A percentile compares a stretch with the other conserved stretches of the same genome.
These are phyloP conservation scores for Blastocrithidia nonstop DNA, from an alignment of 208 protist genomes.

Conservation along the genomic window DNA sequence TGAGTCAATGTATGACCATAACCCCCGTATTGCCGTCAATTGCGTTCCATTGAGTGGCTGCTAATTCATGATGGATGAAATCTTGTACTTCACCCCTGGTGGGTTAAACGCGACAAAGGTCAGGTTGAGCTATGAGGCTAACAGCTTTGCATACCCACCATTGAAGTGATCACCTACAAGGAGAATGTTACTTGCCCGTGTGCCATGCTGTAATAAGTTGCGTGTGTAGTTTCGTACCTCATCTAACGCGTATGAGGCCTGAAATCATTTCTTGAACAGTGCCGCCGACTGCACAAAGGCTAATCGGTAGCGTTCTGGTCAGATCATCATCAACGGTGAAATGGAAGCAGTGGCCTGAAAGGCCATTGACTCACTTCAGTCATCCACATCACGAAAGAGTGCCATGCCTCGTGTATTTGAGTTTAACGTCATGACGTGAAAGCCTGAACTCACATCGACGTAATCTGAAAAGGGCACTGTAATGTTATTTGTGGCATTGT, in stretches of 20 bases:
- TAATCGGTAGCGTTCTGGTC: slow-evolving; percentile 34
- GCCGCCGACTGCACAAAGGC: slow-evolving; percentile 32
- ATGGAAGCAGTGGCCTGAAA: slow-evolving; percentile 46
- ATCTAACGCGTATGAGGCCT: slow-evolving; percentile 26
- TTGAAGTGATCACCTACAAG: slow-evolving; percentile 80
- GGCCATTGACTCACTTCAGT: slow-evolving; percentile 65
- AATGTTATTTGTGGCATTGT: slow-evolving; percentile 44
- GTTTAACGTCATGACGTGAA: slow-evolving; percentile 76
- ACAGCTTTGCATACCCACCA: slow-evolving; percentile 73
- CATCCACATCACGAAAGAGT: slow-evolving; percentile 60
- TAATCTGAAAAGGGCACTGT: slow-evolving; percentile 65
- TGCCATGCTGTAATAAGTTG: slow-evolving; percentile 13
- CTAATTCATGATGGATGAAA: slow-evolving; percentile 3
- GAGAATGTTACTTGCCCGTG: slow-evolving; percentile 18
- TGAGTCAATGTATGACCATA: slow-evolving; percentile 70
- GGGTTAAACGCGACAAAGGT: slow-evolving; percentile 73
- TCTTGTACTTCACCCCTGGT: slow-evolving; percentile 48
- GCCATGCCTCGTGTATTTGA: slow-evolving; percentile 56
- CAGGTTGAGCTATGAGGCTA: slow-evolving; percentile 25
- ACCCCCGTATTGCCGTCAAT: slow-evolving; percentile 22
- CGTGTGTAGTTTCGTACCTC: slow-evolving; percentile 33
- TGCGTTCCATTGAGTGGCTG: slow-evolving; percentile 25
- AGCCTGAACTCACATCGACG: slow-evolving; percentile 43
- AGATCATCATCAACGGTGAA: slow-evolving; percentile 54
- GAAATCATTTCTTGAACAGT: slow-evolving; percentile 60